Base-by-base conservation (phyloP, 2,329 filamentous ascomycete genomes). In the Calonectria pauciramosa region DNA sequence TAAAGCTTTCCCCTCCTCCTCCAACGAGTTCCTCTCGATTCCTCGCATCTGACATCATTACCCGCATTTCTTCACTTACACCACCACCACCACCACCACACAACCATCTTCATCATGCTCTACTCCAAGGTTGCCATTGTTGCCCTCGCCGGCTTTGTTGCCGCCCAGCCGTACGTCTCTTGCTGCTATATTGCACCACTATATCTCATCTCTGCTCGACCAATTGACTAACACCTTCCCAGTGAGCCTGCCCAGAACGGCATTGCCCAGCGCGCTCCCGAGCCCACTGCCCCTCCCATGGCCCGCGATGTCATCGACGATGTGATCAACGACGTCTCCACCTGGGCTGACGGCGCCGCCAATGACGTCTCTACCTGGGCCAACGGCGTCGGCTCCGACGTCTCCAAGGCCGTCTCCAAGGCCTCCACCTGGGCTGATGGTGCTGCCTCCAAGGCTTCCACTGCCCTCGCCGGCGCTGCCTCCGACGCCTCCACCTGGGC, bases 41-140 rank as follows among this genome's bases (percentile, higher is more conserved):
- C 23, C 34, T 64, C 9, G 8, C 34, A 44, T 10, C 18, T 65
- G 38, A 65, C 36, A 65, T 47, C 60, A 65, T 44, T n/a, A 41
- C 36, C 36, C 30, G 13, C 20, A 26, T 11, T 38, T 41, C 13
- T 60, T 32, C 18, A 64, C 34, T 28, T 41, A 41, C 16, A 44
- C 26, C 36, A 63, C 59, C 36, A 44, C n/a, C 30, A 59, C 54
- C 13, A 36, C 26, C 6, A 56, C 52, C 18, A 59, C 28, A 66
- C 38, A n/a, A n/a, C n/a, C n/a, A n/a, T n/a, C n/a, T n/a, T 34
- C 71, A 78, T 9, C 28, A 82, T 82, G 80, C 80, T 51, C 47
- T 81, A 77, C 79, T 66, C 73, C 63, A 80, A 82, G 73, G 44
- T 80, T 73, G 51, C 74, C 47, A 44, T 82, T 16, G 72, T 82